A percentile compares a stretch with the other conserved stretches of the same genome.
Conservation (phyloP, 257 asterid genomes). For the Nicotiana tabacum region DNA sequence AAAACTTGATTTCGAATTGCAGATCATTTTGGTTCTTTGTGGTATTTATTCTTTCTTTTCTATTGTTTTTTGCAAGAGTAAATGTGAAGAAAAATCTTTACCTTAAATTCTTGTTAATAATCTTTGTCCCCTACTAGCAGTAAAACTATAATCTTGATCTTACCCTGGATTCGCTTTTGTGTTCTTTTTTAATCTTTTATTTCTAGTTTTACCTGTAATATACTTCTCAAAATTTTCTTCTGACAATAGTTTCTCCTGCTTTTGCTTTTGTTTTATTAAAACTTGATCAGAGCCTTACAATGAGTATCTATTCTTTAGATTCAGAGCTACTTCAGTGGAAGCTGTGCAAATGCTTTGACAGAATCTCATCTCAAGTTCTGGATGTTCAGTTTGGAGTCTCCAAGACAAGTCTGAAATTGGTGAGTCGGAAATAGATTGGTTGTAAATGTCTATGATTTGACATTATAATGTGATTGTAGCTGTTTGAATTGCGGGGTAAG, state of each 20-base stretch:
- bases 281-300: constrained; percentile 14
- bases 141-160: too few species aligned
- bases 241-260: background rate
- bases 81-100: background rate
- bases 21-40: background rate
- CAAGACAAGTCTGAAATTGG: constrained; percentile 67
- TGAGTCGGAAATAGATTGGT: constrained; percentile 31
- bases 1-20: background rate
- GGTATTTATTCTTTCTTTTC: background rate
- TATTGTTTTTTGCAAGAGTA: background rate
- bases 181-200: background rate
- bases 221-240: background rate
- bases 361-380: constrained; percentile 47
- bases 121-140: too few species aligned
- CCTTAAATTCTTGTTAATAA: too few species aligned
- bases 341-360: constrained; percentile 59
- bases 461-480: background rate
- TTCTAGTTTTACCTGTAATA: background rate
- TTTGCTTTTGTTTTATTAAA: background rate
- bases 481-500: background rate
- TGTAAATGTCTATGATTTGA: background rate
- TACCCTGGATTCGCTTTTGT: background rate
- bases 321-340: constrained; percentile 55
- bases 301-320: constrained; percentile 37
- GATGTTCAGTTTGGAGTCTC: constrained; percentile 74